Evolutionary conservation across 2,329 filamentous ascomycete species (phyloP).

Genomic region (Exophiala oligosperma): DNA sequence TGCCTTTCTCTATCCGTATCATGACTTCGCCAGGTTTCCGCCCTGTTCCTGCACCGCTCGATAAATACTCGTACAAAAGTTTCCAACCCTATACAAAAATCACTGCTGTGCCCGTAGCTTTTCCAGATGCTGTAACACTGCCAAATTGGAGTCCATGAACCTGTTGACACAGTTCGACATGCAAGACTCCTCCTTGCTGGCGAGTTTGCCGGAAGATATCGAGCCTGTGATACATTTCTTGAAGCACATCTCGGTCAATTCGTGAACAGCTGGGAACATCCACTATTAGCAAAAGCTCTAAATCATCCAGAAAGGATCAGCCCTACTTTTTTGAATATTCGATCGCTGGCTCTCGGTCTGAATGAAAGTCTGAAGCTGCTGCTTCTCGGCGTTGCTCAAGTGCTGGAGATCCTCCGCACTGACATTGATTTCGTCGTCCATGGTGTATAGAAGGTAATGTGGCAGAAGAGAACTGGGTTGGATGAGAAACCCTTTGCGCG

Average conservation of each 20-base stretch:
- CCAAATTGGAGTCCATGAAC: conserved; percentile 84
- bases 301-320: background rate
- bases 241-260: conserved; percentile 80
- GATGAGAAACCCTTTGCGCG: background rate
- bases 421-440: conserved; percentile 29
- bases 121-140: conserved; percentile 84
- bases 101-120: conserved; percentile 51
- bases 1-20: background rate
- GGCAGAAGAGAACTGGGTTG: background rate
- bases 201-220: conserved; percentile 71
- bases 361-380: conserved; percentile 84
- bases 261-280: conserved; percentile 58
- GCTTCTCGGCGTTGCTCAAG: conserved; percentile 79
- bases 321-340: conserved; percentile 52
- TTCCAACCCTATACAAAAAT: background rate
- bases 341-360: conserved; percentile 82
- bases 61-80: conserved; percentile 11
- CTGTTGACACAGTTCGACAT: conserved; percentile 90
- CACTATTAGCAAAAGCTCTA: background rate
- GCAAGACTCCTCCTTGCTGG: conserved; percentile 76
- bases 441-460: background rate
- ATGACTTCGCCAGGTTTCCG: too few relatives aligned
- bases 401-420: conserved; percentile 24
- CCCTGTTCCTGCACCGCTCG: background rate
- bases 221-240: conserved; percentile 82